Conservation (phyloP, 306 rosid species). For the Crataegus laevigata region DNA sequence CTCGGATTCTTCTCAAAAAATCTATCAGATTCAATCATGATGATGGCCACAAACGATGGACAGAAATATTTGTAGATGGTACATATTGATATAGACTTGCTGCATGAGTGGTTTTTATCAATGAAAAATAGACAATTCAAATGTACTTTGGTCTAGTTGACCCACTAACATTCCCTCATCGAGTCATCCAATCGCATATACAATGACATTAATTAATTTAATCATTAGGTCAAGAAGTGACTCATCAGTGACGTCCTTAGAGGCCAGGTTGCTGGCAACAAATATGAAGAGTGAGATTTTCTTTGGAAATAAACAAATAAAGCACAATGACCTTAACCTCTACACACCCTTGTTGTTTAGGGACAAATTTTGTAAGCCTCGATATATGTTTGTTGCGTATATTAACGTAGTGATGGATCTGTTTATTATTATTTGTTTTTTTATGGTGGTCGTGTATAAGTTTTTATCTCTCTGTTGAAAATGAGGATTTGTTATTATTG, state of each 20-base stretch:
- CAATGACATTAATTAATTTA: background rate
- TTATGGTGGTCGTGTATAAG: background rate
- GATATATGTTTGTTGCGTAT: too few species aligned
- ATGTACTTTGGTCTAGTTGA: slow-evolving; percentile 34
- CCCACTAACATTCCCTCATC: slow-evolving; percentile 27
- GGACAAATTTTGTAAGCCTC: background rate
- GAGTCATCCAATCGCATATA: slow-evolving; percentile 36
- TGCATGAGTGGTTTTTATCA: slow-evolving; percentile 26
- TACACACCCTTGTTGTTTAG: background rate
- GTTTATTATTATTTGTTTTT: too few species aligned
- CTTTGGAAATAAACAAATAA: too few species aligned
- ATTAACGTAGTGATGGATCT: too few species aligned
- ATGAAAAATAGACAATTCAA: slow-evolving; percentile 2
- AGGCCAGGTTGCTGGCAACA: background rate
- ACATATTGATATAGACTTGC: background rate
- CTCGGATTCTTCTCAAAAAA: slow-evolving; percentile 2
- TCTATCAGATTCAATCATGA: slow-evolving; percentile 37
- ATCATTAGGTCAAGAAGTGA: background rate
- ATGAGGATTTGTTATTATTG: too few species aligned
- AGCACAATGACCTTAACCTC: background rate
- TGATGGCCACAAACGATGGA: slow-evolving; percentile 50
- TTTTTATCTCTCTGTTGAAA: background rate
- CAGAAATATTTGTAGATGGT: slow-evolving; percentile 18
- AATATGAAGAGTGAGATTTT: too few species aligned
- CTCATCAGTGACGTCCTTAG: background rate